Evolutionary conservation across 129 eudicot species (phyloP), one percentile per base, ranked within the genome.

Genomic region (Artemisia argyi): DNA sequence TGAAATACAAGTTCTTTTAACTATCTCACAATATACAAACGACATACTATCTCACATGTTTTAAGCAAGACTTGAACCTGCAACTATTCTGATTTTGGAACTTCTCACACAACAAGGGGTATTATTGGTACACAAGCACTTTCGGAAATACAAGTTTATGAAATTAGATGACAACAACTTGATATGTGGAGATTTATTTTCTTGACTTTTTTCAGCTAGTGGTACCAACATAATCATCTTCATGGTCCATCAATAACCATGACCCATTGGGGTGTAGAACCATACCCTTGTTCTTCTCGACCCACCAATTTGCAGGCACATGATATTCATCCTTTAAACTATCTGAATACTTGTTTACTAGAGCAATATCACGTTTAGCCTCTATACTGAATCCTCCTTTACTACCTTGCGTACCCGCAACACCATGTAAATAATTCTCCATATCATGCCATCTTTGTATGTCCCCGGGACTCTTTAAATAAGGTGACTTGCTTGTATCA

Each of bases 361-460:
- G 76, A 4, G 87, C 86, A 35, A 94, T 63, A 64, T 81, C 86
- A 0, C 96, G 82, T 24, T 79, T 55, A 12, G 81, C 84, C 19
- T 50, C 92, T 63, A 90, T 76, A 55, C 81, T 66, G 35, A 94
- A 94, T 57, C 73, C 93, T 20, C 90, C 89, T 62, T 69, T 32
- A 6, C 44, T 47, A 48, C 89, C 96, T 53, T 90, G 90, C n/a
- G 85, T 79, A 17, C 98, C 97, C 2, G 98, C 97, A 17, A 94
- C 88, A 26, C 98, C 98, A 62, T 94, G 98, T 78, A 94, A 26
- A 75, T 94, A 86, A 32, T 59, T 79, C 81, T 90, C 98, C 89
- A 87, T 56, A 44, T 76, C 84, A 73, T 94, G 98, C 91, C 91
- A 90, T 61, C 69, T 82, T 17, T 50, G 75, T 35, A 82, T 46